phyloP scores from a whole-genome alignment of 139 green algal species.

The Edaphochlamys debaryana region DNA sequence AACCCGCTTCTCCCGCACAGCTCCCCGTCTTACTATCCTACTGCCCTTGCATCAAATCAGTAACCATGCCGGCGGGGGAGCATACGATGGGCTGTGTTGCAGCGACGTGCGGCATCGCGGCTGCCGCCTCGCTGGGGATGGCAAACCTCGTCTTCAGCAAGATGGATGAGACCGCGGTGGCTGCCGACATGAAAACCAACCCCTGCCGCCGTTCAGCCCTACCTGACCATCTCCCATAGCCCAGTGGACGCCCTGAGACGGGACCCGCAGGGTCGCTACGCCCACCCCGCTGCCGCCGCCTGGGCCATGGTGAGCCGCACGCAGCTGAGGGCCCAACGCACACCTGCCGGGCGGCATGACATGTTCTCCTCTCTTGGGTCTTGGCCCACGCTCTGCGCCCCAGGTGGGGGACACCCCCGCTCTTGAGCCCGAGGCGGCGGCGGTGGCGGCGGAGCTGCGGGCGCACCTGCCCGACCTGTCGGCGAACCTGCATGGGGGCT shows the following conservation, averaged over 20 bases:
- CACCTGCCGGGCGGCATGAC: too few species aligned
- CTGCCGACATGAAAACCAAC: background rate
- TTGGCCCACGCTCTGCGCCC: background rate
- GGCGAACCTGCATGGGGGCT: conserved; percentile 32
- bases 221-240: too few species aligned
- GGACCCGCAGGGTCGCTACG: background rate
- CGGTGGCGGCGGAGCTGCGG: background rate
- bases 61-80: too few species aligned
- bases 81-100: background rate
- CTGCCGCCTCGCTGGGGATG: background rate
- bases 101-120: background rate
- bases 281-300: conserved; percentile 3
- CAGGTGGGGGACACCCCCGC: conserved; percentile 8
- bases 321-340: background rate
- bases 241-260: background rate
- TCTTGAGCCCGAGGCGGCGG: conserved; percentile 11
- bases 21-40: too few species aligned
- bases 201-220: too few species aligned
- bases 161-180: background rate
- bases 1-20: too few species aligned
- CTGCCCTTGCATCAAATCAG: too few species aligned
- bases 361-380: background rate
- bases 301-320: conserved; percentile 5
- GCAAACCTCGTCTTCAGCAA: background rate
- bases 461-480: background rate